These are phyloP conservation scores for Cucurbitaria berberidis DNA, from an alignment of 2,329 filamentous ascomycete species.

Conservation along the genomic window DNA sequence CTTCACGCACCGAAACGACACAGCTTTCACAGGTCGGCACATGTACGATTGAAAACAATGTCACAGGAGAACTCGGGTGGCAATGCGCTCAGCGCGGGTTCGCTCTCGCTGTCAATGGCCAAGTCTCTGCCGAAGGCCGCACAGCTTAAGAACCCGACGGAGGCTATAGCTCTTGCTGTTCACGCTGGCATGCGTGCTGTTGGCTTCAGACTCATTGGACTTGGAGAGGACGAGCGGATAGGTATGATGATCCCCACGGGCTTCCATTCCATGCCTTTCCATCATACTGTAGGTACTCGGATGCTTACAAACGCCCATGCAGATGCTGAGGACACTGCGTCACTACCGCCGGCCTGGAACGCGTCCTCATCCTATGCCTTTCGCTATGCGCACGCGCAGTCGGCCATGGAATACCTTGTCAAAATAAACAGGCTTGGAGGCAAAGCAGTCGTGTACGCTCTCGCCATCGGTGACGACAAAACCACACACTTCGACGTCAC, in stretches of 20 bases:
- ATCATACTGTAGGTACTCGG: conserved; percentile 23
- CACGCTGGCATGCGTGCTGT: conserved; percentile 84
- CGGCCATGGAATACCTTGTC: conserved; percentile 81
- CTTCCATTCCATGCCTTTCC: background rate
- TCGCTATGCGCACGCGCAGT: conserved; percentile 85
- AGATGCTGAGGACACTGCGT: conserved; percentile 60
- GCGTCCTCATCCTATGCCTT: conserved; percentile 75
- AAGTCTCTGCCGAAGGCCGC: conserved; percentile 51
- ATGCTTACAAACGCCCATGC: conserved; percentile 61
- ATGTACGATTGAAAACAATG: too few relatives aligned
- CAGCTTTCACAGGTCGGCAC: too few relatives aligned
- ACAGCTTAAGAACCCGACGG: conserved; percentile 71
- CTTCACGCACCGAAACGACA: background rate
- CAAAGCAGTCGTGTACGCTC: conserved; percentile 82
- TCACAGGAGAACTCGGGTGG: conserved; percentile 36
- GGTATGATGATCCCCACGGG: conserved; percentile 55
- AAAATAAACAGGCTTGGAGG: conserved; percentile 81
- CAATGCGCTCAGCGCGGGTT: conserved; percentile 53
- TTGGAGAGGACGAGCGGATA: conserved; percentile 80
- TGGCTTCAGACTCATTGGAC: conserved; percentile 79
- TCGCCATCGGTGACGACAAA: conserved; percentile 80
- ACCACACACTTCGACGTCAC: conserved; percentile 79
- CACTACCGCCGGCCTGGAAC: conserved; percentile 83
- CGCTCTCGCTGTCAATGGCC: conserved; percentile 53
- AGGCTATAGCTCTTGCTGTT: conserved; percentile 81